Base-by-base conservation (phyloP, 78 protist species). In the slime mould (Dictyostelium discoideum) region DNA sequence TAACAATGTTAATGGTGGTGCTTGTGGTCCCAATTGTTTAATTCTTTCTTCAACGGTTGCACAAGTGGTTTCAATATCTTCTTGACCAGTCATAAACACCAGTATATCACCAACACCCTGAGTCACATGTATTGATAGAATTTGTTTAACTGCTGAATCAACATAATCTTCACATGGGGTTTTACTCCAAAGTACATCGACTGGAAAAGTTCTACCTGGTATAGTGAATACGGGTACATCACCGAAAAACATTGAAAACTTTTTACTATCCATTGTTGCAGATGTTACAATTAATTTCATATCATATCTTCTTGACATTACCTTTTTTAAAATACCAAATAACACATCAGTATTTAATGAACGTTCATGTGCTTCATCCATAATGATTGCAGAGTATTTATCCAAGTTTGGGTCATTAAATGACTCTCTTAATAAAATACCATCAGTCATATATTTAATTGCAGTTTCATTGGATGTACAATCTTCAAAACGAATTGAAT, bases 311-410 rank as follows among this genome's bases (percentile, higher is more conserved):
- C 97, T 67, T 26, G 92, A 7, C 26, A 89, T 85, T 7, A 96
- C 97, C 73, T 84, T 78, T 46, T 93, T 76, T 73, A 99, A 79
- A 32, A 99, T 72, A 50, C 99, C 99, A 84, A 99, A 98, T 24
- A 98, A 87, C 11, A 98, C 99, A 81, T 99, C 99, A 1, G 99
- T 99, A 97, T 99, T 95, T 29, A 99, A 96, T 2, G 99, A 97
- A 22, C 99, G 97, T 92, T 99, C 99, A 92, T 99, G 99, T 2
- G 99, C 99, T 86, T 99, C 99, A 97, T 99, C 99, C 99, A 99
- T 97, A 29, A 99, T 84, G 8, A 99, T 85, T 18, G 86, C 97
- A 10, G 92, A 44, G 95, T 99, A 98, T 74, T 97, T 84, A 14
- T 96, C 98, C 20, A 99, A 76, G 46, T 92, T 95, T 3, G 93